These are phyloP conservation scores for Paecilomyces variotii DNA, from an alignment of 2,329 filamentous ascomycete genomes.

Conservation along the genomic window DNA sequence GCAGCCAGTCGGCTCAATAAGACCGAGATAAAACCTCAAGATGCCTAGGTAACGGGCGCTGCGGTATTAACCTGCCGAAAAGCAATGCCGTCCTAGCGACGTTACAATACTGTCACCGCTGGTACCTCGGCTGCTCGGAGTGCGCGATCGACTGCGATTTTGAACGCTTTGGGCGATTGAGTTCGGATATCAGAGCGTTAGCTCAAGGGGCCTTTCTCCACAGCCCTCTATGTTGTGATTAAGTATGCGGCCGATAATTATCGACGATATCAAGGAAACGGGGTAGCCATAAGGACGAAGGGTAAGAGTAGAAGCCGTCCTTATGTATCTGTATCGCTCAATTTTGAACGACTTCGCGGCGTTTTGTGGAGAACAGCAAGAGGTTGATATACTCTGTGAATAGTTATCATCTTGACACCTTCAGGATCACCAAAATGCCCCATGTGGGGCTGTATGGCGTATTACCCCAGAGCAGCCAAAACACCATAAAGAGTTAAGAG, in stretches of 20 bases:
- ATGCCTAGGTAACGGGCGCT: not conserved
- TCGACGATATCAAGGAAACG: slow-evolving; percentile 15
- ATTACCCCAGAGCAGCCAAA: not conserved
- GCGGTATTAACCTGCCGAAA: not conserved
- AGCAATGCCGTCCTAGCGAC: not conserved
- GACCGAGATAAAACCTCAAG: not conserved
- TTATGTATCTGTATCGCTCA: too few species aligned
- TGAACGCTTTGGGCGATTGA: not conserved
- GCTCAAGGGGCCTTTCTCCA: not conserved
- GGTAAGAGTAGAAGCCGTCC: too few species aligned
- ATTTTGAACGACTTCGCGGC: too few species aligned
- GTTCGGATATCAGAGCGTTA: not conserved
- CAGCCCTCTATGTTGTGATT: not conserved
- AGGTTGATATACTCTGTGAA: too few species aligned
- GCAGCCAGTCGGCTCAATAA: not conserved
- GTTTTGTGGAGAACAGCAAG: too few species aligned
- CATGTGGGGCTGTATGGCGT: not conserved
- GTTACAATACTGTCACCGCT: not conserved
- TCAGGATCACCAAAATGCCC: not conserved
- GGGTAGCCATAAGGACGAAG: not conserved
- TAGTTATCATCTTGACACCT: too few species aligned
- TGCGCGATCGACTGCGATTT: not conserved
- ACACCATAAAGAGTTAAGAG: not conserved
- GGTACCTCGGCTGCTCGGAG: not conserved
- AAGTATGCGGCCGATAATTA: slow-evolving; percentile 8